phyloP scores from a whole-genome alignment of 2,329 filamentous ascomycete genomes.

The Elsinoe perseae region DNA sequence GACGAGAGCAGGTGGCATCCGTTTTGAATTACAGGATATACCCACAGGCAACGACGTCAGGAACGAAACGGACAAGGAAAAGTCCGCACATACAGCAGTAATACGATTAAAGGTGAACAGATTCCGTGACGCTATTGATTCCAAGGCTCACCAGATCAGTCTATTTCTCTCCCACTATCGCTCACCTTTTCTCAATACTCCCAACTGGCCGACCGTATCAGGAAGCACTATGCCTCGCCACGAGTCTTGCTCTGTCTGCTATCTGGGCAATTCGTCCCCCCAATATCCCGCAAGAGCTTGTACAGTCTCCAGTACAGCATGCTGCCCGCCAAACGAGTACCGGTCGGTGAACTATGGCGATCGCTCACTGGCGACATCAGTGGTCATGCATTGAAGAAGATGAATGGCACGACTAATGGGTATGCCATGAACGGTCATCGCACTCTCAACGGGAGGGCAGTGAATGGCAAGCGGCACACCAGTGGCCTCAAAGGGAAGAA shows the following conservation, averaged over 20 bases:
- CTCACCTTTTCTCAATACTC: constrained; percentile 98
- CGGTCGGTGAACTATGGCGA: constrained; percentile 76
- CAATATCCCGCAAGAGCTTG: constrained; percentile 86
- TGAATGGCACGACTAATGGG: constrained; percentile 22
- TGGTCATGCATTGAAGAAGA: constrained; percentile 16
- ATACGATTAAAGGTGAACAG: constrained; percentile 71
- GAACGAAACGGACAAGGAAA: background rate
- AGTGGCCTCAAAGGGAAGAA: constrained; percentile 18
- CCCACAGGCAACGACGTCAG: constrained; percentile 32
- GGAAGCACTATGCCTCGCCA: constrained; percentile 89
- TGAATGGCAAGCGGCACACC: constrained; percentile 16
- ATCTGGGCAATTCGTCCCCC: constrained; percentile 87
- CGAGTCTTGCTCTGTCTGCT: constrained; percentile 79
- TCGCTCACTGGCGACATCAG: constrained; percentile 22
- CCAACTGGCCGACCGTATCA: constrained; percentile 82
- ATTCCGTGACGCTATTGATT: constrained; percentile 14
- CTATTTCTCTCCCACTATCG: constrained; percentile 79
- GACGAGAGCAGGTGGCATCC: constrained; percentile 54
- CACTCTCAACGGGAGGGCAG: constrained; percentile 1
- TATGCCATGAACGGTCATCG: constrained; percentile 18
- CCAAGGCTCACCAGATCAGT: constrained; percentile 43
- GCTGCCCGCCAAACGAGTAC: constrained; percentile 73
- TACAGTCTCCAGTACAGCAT: constrained; percentile 98
- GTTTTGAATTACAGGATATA: constrained; percentile 80
- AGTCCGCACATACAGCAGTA: constrained; percentile 60